A percentile compares a stretch with the other conserved stretches of the same genome.
phyloP scores from a whole-genome alignment of 495 filamentous ascomycete genomes.

The Bombardia bombarda region DNA sequence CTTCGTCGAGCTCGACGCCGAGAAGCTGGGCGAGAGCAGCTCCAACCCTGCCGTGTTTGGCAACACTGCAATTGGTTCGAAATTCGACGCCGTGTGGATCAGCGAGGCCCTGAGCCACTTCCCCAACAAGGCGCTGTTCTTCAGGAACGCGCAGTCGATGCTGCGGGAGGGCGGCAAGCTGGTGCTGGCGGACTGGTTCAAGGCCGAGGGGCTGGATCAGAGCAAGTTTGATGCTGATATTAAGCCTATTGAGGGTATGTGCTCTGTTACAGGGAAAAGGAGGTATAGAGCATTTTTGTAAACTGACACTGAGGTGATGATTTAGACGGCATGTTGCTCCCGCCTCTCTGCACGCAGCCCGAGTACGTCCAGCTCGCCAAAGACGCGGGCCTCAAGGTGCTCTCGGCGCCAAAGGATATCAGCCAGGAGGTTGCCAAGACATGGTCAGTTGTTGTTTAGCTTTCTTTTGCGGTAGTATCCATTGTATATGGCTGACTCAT shows the following conservation, averaged over 20 bases:
- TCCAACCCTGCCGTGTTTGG: no score
- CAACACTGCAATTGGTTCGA: constrained; percentile 24
- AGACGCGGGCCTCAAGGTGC: constrained; percentile 33
- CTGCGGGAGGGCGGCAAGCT: constrained; percentile 37
- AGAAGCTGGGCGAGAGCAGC: constrained; percentile 50
- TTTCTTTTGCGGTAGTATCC: neutral
- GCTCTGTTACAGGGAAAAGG: neutral
- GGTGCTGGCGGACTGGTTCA: constrained; percentile 51
- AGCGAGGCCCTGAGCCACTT: constrained; percentile 51
- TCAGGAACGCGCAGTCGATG: constrained; percentile 36
- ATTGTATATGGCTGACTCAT: constrained; percentile 1
- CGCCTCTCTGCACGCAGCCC: constrained; percentile 39
- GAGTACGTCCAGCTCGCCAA: constrained; percentile 43
- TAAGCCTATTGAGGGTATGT: constrained; percentile 43
- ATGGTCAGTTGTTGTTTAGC: constrained; percentile 35
- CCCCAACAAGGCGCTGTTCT: constrained; percentile 48
- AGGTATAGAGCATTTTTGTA: neutral
- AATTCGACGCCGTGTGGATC: constrained; percentile 51
- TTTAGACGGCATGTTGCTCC: constrained; percentile 49
- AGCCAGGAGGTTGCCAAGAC: constrained; percentile 48
- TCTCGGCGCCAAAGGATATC: constrained; percentile 43
- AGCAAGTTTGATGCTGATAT: constrained; percentile 42
- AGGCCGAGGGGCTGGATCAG: constrained; percentile 33
- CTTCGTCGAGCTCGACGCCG: constrained; percentile 50
- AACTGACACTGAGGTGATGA: neutral